phyloP scores from a whole-genome alignment of 2,329 filamentous ascomycete species.

The Endoconidiophora polonica region DNA sequence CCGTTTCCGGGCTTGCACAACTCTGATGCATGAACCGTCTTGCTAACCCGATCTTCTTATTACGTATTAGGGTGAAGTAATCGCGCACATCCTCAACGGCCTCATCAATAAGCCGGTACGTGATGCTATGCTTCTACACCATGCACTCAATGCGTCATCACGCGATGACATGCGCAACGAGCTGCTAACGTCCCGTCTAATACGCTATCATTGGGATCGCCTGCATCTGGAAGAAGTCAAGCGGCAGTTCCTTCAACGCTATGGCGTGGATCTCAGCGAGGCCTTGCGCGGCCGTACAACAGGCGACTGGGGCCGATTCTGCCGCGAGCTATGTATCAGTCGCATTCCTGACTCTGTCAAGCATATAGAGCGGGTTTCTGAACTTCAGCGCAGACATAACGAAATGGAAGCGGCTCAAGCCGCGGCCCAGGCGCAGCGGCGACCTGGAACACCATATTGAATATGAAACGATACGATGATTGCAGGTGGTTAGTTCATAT shows the following conservation, averaged over 20 bases:
- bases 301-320: slow-evolving; percentile 64
- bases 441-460: too few species aligned
- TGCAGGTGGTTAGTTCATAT: too few species aligned
- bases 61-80: slow-evolving; percentile 62
- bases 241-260: slow-evolving; percentile 61
- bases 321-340: slow-evolving; percentile 48
- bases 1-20: neutral
- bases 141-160: slow-evolving; percentile 63
- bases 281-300: slow-evolving; percentile 63
- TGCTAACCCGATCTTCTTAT: slow-evolving; percentile 8
- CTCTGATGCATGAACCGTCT: slow-evolving; percentile 9
- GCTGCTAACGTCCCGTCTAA: slow-evolving; percentile 70
- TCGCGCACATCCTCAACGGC: slow-evolving; percentile 90
- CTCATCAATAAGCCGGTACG: slow-evolving; percentile 90
- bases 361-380: slow-evolving; percentile 27
- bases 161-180: slow-evolving; percentile 63
- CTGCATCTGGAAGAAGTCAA: slow-evolving; percentile 67
- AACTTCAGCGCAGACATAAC: slow-evolving; percentile 7
- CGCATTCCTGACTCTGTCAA: slow-evolving; percentile 43
- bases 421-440: neutral
- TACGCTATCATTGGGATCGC: slow-evolving; percentile 85
- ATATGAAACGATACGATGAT: too few species aligned
- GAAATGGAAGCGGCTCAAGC: slow-evolving; percentile 4
- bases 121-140: slow-evolving; percentile 77
- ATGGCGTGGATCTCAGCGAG: slow-evolving; percentile 55